Evolutionary conservation across 163 green algal species (phyloP).

Genomic region (Chloromonas sp.): DNA sequence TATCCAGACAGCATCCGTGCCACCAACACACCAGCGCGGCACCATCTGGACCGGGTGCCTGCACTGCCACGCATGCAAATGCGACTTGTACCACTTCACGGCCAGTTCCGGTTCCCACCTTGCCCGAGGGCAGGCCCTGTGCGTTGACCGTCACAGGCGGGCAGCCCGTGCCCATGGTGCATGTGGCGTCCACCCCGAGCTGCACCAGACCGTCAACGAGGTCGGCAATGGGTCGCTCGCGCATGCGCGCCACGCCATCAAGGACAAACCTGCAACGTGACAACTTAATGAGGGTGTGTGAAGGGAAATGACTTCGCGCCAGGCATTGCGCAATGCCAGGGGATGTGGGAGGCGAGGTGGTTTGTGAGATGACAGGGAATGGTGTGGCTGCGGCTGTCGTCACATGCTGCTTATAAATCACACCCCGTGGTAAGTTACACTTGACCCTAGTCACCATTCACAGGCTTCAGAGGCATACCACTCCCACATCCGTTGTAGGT

Average conservation of each 20-base stretch:
- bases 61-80: no score
- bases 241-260: constrained; percentile 91
- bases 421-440: no score
- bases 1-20: no score
- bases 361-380: no score
- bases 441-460: no score
- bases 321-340: no score
- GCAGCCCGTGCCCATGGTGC: constrained; percentile 87
- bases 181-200: constrained; percentile 89
- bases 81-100: no score
- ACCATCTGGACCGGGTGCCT: no score
- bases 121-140: constrained; percentile 73
- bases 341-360: no score
- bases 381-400: neutral
- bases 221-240: constrained; percentile 91
- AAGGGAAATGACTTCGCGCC: neutral
- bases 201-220: constrained; percentile 91
- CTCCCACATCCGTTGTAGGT: no score
- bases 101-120: constrained; percentile 29
- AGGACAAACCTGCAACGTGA: constrained; percentile 67
- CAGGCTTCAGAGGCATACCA: no score
- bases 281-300: neutral
- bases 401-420: neutral
- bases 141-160: constrained; percentile 82
- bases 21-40: no score